Evolutionary conservation across 1,284 basidiomycete genomes (phyloP), one percentile per base, ranked within the genome.

Genomic region (Flammula alnicola): DNA sequence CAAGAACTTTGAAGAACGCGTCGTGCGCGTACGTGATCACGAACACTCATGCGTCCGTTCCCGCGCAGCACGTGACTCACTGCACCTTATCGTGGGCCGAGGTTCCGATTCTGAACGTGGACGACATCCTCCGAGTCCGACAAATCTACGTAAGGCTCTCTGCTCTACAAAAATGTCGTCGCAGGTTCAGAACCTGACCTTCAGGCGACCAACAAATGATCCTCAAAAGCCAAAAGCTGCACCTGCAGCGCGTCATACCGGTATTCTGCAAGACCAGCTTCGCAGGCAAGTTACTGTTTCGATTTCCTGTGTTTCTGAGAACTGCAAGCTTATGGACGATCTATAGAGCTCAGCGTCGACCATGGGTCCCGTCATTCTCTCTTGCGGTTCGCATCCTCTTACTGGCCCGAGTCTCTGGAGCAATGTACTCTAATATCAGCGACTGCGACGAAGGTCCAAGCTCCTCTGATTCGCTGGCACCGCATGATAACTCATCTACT

Each of bases 341-440:
- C 49, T 33, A 11, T 44, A 88, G 87, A 63, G 67, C 85, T 27
- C 80, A 85, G 55, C 81, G 81, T 37, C 80, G 79, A 48, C 91
- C 92, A 75, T 94, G 92, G 86, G 80, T 81, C 47, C 94, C 95
- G 27, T 81, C 83, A 51, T 88, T 95, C 59, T 88, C 86, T 14
- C 73, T 91, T 9, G 94, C 94, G 6, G 75, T 98, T 55, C 83
- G 95, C 39, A 80, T 96, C 36, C 69, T 98, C 33, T 73, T 97
- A 40, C 80, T 98, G 32, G 68, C 95, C 14, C 83, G 96, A 20
- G 80, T 95, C 36, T 75, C 83, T n/a, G 87, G 83, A 3, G 96
- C 95, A 3, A 96, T 98, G 92, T 98, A 95, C 65, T 84, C 88
- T n/a, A 91, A 94, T 59, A 92, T 98, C 53, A 82, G 88, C 57